These are phyloP conservation scores for Monilinia fructigena DNA, from an alignment of 2,329 filamentous ascomycete genomes.

Conservation along the genomic window DNA sequence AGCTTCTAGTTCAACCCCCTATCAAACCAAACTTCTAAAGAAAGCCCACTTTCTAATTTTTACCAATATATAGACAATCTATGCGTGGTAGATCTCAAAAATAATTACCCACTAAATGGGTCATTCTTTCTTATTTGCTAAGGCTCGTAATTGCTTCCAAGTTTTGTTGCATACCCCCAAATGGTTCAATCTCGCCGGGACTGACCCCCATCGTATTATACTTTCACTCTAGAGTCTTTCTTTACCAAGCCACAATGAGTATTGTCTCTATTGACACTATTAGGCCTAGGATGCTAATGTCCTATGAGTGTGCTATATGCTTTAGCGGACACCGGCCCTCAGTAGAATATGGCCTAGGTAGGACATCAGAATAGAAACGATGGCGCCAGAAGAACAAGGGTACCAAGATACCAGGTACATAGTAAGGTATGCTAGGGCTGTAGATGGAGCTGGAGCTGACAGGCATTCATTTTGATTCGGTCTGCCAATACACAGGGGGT, in stretches of 20 bases:
- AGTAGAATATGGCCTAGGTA: slow-evolving; percentile 25
- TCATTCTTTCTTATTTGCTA: slow-evolving; percentile 4
- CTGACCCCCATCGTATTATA: slow-evolving; percentile 12
- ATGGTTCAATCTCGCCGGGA: slow-evolving; percentile 16
- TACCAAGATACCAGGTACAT: slow-evolving; percentile 26
- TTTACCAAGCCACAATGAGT: slow-evolving; percentile 11
- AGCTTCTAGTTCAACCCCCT: slow-evolving; percentile 6
- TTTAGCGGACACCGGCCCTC: slow-evolving; percentile 6
- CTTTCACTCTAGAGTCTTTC: slow-evolving; percentile 7
- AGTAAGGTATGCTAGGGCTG: slow-evolving; percentile 35
- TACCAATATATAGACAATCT: slow-evolving; percentile 21
- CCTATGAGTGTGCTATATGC: slow-evolving; percentile 12
- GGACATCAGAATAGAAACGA: slow-evolving; percentile 34
- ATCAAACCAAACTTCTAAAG: background rate
- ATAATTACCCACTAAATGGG: slow-evolving; percentile 24
- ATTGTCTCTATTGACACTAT: slow-evolving; percentile 17
- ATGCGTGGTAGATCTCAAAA: slow-evolving; percentile 19
- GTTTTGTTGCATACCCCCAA: slow-evolving; percentile 6
- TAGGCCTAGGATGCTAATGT: slow-evolving; percentile 10
- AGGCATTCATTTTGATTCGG: slow-evolving; percentile 36
- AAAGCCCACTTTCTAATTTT: slow-evolving; percentile 17
- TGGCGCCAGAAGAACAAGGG: slow-evolving; percentile 33
- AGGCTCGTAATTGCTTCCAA: slow-evolving; percentile 8
- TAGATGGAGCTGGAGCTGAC: slow-evolving; percentile 34
- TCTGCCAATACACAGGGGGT: slow-evolving; percentile 31